Base-by-base conservation (phyloP, 2,329 filamentous ascomycete species). In the Septoria linicola region DNA sequence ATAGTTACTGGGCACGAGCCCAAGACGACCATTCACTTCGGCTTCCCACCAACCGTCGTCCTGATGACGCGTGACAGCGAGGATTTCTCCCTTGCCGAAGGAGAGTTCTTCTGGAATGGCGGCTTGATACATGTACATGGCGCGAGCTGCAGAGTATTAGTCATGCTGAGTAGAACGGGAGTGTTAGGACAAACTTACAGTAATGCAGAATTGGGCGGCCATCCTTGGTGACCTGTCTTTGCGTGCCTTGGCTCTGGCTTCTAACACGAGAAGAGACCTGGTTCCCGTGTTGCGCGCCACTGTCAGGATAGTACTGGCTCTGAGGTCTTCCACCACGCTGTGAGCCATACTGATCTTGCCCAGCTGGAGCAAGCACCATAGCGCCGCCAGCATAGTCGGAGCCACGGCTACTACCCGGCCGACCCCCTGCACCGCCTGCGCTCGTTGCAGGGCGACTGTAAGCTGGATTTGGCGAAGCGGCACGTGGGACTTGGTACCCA, bases 11-110 rank as follows among this genome's bases (percentile, higher is more conserved):
- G 83, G 83, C 44, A 86, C 83, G 60, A 86, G 71, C 19, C 83
- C 83, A 57, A 74, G 75, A 62, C 76, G 78, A 16, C 85, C 84
- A 39, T 91, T 88, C 34, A 96, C 82, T 70, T 96, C 92, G 10
- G 95, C 95, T 74, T 99, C 93, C 93, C 95, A 99, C 93, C 93
- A 99, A 16, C 93, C 93, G 67, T 99, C 93, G 68, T 99, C 93
- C 72, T 99, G 93, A 64, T 95, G 83, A 54, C 91, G 81, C 40
- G 96, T 76, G 11, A 99, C 84, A 2, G 92, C 89, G 11, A 99
- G 77, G 53, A 92, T 83, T 66, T 99, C 95, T 41, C 91, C 91
- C 74, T 99, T 99, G 40, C 79, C 78, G 70, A 99, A 99, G 11
- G 87, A 87, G 16, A 99, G 76, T 72, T 99, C 95, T 68, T 97